Evolutionary conservation across 2,329 filamentous ascomycete species (phyloP).

Genomic region (Aspergillus novofumigatus): DNA sequence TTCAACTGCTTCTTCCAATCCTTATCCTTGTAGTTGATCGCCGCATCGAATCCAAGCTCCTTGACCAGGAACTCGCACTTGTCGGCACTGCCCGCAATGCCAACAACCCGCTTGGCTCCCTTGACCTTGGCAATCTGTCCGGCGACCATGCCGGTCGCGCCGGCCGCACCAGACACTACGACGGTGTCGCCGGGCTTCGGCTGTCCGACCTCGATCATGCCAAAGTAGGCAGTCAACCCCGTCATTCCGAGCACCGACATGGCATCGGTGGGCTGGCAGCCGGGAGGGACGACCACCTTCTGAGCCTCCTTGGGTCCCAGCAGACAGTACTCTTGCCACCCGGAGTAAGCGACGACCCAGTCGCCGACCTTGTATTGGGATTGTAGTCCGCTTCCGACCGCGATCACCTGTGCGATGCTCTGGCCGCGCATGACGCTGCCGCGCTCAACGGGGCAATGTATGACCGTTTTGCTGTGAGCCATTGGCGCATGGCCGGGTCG

Average conservation of each 20-base stretch:
- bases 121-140: slow-evolving; percentile 75
- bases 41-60: slow-evolving; percentile 63
- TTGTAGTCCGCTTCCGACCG: slow-evolving; percentile 47
- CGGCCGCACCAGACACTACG: slow-evolving; percentile 72
- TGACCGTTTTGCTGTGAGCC: slow-evolving; percentile 57
- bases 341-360: slow-evolving; percentile 52
- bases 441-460: slow-evolving; percentile 65
- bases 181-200: slow-evolving; percentile 68
- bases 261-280: slow-evolving; percentile 55
- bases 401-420: slow-evolving; percentile 56
- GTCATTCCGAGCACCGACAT: slow-evolving; percentile 62
- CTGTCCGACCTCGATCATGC: slow-evolving; percentile 64
- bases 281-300: slow-evolving; percentile 42
- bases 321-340: slow-evolving; percentile 66
- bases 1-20: slow-evolving; percentile 59
- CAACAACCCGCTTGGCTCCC: slow-evolving; percentile 59
- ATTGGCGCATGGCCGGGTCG: slow-evolving; percentile 73
- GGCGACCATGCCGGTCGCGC: slow-evolving; percentile 71
- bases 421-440: slow-evolving; percentile 65
- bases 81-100: slow-evolving; percentile 62
- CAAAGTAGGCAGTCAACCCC: slow-evolving; percentile 72
- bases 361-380: slow-evolving; percentile 29
- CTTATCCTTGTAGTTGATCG: slow-evolving; percentile 64
- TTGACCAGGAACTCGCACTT: slow-evolving; percentile 64
- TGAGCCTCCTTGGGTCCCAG: slow-evolving; percentile 50